Percentiles rank a stretch among this genome's conserved stretches.
Evolutionary conservation across 306 rosid genomes (phyloP).

Genomic region (Trifolium repens): DNA sequence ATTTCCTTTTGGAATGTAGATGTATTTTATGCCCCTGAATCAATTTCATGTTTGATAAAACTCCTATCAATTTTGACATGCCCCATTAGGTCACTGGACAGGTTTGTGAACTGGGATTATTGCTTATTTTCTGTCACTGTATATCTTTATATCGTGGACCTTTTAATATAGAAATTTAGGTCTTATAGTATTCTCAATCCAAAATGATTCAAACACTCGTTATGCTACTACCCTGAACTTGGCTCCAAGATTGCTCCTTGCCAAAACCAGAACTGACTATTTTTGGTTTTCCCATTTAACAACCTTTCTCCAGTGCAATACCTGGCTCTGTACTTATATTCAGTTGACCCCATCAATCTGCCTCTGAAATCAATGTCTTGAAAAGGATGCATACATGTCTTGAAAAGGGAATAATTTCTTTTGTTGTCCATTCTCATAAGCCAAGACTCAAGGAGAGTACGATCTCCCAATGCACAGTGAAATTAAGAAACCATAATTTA

Average conservation of each 20-base stretch:
- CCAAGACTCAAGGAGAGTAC: no score
- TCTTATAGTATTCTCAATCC: neutral
- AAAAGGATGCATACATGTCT: no score
- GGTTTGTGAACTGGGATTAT: neutral
- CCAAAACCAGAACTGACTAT: neutral
- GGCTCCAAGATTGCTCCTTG: neutral
- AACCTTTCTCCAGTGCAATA: no score
- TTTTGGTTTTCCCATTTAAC: no score
- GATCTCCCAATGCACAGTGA: no score
- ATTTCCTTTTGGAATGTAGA: neutral
- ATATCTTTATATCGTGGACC: neutral
- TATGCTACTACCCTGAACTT: slow-evolving; percentile 7
- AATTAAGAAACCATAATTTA: no score
- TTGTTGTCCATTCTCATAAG: no score
- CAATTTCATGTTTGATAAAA: no score
- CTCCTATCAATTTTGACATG: neutral
- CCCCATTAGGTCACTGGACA: neutral
- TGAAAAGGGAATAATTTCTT: no score
- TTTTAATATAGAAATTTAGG: neutral
- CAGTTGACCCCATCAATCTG: neutral
- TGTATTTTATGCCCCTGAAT: no score
- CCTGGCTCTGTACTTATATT: no score
- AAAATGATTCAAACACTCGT: neutral
- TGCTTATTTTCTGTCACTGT: neutral
- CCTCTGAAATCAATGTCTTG: neutral